Conservation (phyloP, 805 yeast species). For the Candida takata region DNA sequence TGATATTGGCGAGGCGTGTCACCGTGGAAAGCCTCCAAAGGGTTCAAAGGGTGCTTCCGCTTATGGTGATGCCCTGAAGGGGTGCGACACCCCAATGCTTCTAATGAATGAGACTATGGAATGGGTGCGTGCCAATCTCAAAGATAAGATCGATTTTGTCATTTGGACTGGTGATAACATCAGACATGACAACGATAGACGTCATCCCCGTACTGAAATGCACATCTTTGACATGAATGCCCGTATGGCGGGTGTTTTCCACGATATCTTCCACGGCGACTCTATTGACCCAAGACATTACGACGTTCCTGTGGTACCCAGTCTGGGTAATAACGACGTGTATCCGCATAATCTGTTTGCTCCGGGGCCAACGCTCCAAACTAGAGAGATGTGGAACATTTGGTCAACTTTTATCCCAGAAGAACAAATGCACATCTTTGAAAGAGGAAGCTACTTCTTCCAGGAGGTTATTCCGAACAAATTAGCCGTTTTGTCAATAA, state of each 20-base stretch:
- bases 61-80: slow-evolving; percentile 68
- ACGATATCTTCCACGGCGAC: slow-evolving; percentile 40
- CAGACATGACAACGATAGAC: slow-evolving; percentile 76
- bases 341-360: slow-evolving; percentile 83
- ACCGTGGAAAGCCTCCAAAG: slow-evolving; percentile 31
- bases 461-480: slow-evolving; percentile 74
- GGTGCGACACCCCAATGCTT: slow-evolving; percentile 70
- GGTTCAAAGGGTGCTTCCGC: slow-evolving; percentile 46
- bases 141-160: slow-evolving; percentile 75
- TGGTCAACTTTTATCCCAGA: slow-evolving; percentile 74
- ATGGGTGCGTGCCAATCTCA: slow-evolving; percentile 60
- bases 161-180: slow-evolving; percentile 91
- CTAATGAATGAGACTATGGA: slow-evolving; percentile 55
- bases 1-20: slow-evolving; percentile 48
- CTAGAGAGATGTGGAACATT: slow-evolving; percentile 64
- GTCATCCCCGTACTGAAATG: slow-evolving; percentile 63
- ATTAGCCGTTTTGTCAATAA: slow-evolving; percentile 72
- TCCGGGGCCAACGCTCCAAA: slow-evolving; percentile 84
- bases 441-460: slow-evolving; percentile 67
- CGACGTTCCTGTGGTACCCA: slow-evolving; percentile 52
- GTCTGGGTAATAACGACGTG: slow-evolving; percentile 82
- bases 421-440: slow-evolving; percentile 68
- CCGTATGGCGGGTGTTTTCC: slow-evolving; percentile 45
- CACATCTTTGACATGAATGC: slow-evolving; percentile 67
- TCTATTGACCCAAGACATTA: slow-evolving; percentile 35